phyloP scores from a whole-genome alignment of 2,329 filamentous ascomycete species.

The Paecilomyces dactylethromorphus region DNA sequence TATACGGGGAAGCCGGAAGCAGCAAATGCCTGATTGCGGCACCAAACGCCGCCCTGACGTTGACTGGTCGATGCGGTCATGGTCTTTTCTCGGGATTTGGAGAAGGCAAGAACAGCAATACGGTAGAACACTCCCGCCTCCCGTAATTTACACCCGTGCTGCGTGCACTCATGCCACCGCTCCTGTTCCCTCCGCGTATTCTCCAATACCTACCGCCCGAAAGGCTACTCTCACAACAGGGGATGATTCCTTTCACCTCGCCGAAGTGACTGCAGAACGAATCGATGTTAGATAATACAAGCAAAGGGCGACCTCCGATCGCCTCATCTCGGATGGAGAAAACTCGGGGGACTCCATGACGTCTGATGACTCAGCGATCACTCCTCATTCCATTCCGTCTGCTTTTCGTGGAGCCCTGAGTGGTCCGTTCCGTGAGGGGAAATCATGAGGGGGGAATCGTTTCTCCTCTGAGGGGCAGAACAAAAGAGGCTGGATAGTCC shows the following conservation, averaged over 20 bases:
- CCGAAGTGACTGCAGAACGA: neutral
- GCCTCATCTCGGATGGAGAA: neutral
- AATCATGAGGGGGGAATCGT: neutral
- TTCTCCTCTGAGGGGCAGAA: neutral
- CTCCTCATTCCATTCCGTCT: neutral
- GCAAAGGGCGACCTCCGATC: neutral
- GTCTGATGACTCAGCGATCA: neutral
- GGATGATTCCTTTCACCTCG: neutral
- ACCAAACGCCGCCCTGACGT: neutral
- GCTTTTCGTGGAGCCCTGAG: neutral
- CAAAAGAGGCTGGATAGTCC: too few relatives aligned
- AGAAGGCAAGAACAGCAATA: neutral
- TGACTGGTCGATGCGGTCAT: neutral
- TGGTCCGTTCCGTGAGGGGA: neutral
- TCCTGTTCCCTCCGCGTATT: neutral
- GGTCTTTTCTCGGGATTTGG: neutral
- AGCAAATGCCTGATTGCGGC: neutral
- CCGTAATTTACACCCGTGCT: neutral
- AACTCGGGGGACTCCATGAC: neutral
- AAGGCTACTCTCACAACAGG: neutral
- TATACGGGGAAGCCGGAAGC: neutral
- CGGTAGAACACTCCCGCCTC: neutral
- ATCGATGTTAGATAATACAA: neutral
- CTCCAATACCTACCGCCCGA: neutral
- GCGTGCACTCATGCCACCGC: neutral